phyloP scores from a whole-genome alignment of 345 rosid species.

The Abelmoschus esculentus region DNA sequence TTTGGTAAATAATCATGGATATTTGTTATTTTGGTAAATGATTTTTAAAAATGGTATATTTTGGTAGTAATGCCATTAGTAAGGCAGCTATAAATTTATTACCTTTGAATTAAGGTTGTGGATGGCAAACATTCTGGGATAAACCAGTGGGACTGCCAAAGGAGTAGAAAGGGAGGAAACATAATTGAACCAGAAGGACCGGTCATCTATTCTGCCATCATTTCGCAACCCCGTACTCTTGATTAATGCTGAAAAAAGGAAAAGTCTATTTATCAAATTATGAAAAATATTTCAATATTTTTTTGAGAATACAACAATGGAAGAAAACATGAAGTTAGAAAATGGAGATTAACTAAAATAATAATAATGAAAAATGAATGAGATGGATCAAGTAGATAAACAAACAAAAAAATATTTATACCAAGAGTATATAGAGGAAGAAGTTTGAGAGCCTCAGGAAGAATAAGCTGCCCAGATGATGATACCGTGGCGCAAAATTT shows the following conservation, averaged over 20 bases:
- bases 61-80: too few relatives aligned
- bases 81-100: not conserved
- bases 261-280: not conserved
- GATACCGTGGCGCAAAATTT: conserved; percentile 95
- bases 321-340: not conserved
- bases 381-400: not conserved
- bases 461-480: conserved; percentile 90
- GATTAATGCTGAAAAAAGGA: conserved; percentile 56
- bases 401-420: conserved; percentile 21
- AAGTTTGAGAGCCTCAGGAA: conserved; percentile 97
- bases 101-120: conserved; percentile 74
- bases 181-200: conserved; percentile 76
- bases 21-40: too few relatives aligned
- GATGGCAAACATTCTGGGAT: conserved; percentile 82
- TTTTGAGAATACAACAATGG: not conserved
- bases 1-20: too few relatives aligned
- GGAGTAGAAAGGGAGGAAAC: conserved; percentile 70
- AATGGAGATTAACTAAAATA: not conserved
- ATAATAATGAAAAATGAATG: not conserved
- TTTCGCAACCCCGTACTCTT: conserved; percentile 68
- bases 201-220: conserved; percentile 89
- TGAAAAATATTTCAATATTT: not conserved
- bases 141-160: conserved; percentile 66
- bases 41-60: too few relatives aligned
- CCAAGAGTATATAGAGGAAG: conserved; percentile 88